Base-by-base conservation (phyloP, 1,284 basidiomycete genomes). In the Mycena sp. region DNA sequence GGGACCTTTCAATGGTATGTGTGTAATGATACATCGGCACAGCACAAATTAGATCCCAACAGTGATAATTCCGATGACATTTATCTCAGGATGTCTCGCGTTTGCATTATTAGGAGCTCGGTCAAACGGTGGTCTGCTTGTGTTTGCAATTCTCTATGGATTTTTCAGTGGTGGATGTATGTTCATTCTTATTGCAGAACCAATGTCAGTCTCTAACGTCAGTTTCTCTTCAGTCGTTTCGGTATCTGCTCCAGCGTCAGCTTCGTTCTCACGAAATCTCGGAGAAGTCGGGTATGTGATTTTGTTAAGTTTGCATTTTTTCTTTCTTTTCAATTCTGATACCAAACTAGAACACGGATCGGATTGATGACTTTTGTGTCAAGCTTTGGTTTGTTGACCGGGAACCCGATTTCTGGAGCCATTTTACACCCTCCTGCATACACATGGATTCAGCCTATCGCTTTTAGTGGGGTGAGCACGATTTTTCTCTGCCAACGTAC, bases 91-190 rank as follows among this genome's bases (percentile, higher is more conserved):
- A 23, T 59, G 53, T 5, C 48, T 75, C 12, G 65, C 73, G 1
- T 75, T 74, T 56, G 67, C 68, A 16, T 68, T 75, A 46, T 57
- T 74, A 11, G 73, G 67, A 2, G 69, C 70, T 6, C 64, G 60
- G 17, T 68, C 56, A 32, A 46, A 63, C n/a, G 68, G 41, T 0
- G 72, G 70, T 9, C 46, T 71, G 12, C 64, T 76, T 3, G 58
- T 67, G 25, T 73, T 76, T 51, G 70, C 72, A 0, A 62, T 74
- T 30, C 52, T 76, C 16, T 76, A 71, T 32, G 75, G 74, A 7
- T 74, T 76, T 59, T 72, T 73, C 59, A 72, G 72, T 16, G 73
- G 72, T 12, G 71, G 61, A 57, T 55, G n/a, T n/a, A n/a, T n/a
- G n/a, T n/a, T n/a, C n/a, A n/a, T n/a, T n/a, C n/a, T n/a, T n/a